Percentiles rank a stretch among this genome's conserved stretches.
These are phyloP conservation scores for Pochonia chlamydosporia DNA, from an alignment of 2,329 filamentous ascomycete species.

Conservation along the genomic window DNA sequence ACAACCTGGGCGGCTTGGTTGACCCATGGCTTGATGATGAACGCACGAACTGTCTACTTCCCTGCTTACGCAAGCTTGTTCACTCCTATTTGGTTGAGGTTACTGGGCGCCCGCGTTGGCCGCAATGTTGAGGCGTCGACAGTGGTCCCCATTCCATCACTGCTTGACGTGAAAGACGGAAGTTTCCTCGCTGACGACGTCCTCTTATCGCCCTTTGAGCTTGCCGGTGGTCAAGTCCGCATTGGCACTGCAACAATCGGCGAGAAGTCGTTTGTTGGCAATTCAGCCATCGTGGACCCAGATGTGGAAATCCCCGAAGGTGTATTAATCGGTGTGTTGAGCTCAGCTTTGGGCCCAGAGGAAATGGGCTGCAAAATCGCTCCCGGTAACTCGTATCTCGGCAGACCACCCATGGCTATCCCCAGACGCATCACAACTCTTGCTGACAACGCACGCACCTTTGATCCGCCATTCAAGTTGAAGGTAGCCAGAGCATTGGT, in stretches of 20 bases:
- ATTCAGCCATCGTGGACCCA: slow-evolving; percentile 14
- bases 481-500: slow-evolving; percentile 10
- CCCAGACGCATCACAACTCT: slow-evolving; percentile 10
- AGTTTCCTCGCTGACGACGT: slow-evolving; percentile 17
- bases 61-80: slow-evolving; percentile 16
- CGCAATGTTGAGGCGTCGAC: slow-evolving; percentile 14
- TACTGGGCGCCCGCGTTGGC: slow-evolving; percentile 14
- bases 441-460: slow-evolving; percentile 13
- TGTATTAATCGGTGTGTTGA: slow-evolving; percentile 14
- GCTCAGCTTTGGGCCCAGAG: slow-evolving; percentile 8
- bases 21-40: slow-evolving; percentile 12
- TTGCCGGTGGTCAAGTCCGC: slow-evolving; percentile 9
- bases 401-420: slow-evolving; percentile 14
- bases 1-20: slow-evolving; percentile 15
- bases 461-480: slow-evolving; percentile 11
- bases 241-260: slow-evolving; percentile 11
- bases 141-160: slow-evolving; percentile 13
- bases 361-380: slow-evolving; percentile 7
- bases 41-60: slow-evolving; percentile 9
- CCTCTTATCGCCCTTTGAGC: slow-evolving; percentile 12
- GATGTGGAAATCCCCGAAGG: slow-evolving; percentile 11
- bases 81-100: slow-evolving; percentile 13
- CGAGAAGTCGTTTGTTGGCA: slow-evolving; percentile 13
- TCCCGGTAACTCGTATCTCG: slow-evolving; percentile 15
- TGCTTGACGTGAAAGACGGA: slow-evolving; percentile 13